Evolutionary conservation across 2,329 filamentous ascomycete genomes (phyloP), one percentile per base, ranked within the genome.

Genomic region (Geosmithia flava): DNA sequence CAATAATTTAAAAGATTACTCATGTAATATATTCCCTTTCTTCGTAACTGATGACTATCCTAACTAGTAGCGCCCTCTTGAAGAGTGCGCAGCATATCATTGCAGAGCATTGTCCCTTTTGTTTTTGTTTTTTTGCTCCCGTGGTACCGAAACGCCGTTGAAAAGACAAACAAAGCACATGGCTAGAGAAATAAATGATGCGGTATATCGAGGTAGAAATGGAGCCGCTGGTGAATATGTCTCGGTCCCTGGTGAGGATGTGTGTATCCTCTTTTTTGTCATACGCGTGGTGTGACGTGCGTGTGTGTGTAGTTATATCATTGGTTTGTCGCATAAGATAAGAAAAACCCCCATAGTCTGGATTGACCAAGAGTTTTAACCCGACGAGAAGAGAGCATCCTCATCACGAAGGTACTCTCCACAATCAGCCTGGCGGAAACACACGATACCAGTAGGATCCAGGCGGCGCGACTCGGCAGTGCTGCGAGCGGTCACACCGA

Each of bases 381-480:
- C 70, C 29, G 73, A 69, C 23, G 76, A 72, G 60, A 83, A 83
- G 48, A 83, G 61, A 49, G 76, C 80, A 60, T 82, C 79, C 63
- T 84, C 80, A 58, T 97, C 91, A 61, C 93, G 80, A 60, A 98
- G 72, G 62, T 95, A 98, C 69, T 97, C 91, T 57, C 93, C 93
- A 56, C 87, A 85, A 70, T 98, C 93, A 1, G 87, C 87, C 69
- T 98, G 93, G 54, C 91, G 76, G 68, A 96, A 97, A 48, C 85
- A 84, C 10, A 87, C 84, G 52, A 96, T 84, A 11, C 84, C 88
- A 0, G 93, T 98, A 1, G 93, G 93, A 53, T 96, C 93, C 57
- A 96, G 64, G 55, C 87, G 77, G 59, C 88, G 76, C 23, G 86
- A 82, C 64, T 96, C 90, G 17, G 84, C 80, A 5, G 88, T 94